These are phyloP conservation scores for Colletotrichum sp. DNA, from an alignment of 2,329 filamentous ascomycete species.

Conservation along the genomic window DNA sequence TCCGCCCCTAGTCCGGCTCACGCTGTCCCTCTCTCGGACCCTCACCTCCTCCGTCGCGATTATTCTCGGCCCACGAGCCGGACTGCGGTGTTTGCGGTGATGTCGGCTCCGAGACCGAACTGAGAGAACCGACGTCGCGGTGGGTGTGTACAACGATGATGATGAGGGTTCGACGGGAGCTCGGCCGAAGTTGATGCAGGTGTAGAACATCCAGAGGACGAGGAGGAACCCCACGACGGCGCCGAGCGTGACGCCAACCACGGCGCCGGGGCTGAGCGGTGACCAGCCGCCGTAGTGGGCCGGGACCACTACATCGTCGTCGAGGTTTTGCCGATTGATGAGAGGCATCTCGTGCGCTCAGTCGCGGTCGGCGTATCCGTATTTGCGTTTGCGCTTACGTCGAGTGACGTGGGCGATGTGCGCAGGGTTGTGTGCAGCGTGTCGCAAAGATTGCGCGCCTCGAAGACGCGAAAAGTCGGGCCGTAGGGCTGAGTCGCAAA, in stretches of 20 bases:
- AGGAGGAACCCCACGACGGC: constrained; percentile 56
- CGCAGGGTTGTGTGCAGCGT: background rate
- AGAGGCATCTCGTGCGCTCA: constrained; percentile 2
- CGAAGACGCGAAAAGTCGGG: background rate
- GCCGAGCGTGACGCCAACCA: constrained; percentile 51
- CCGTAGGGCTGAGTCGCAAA: background rate
- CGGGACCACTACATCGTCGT: constrained; percentile 35
- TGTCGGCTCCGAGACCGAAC: constrained; percentile 21
- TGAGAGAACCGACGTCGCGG: constrained; percentile 24
- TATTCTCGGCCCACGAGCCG: constrained; percentile 15
- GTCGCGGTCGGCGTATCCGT: background rate
- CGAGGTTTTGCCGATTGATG: constrained; percentile 11
- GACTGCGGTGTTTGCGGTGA: constrained; percentile 16
- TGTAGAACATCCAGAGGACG: constrained; percentile 56
- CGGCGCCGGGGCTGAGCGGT: constrained; percentile 43
- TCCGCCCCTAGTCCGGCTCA: constrained; percentile 4
- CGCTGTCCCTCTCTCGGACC: constrained; percentile 23
- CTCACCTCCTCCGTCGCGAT: constrained; percentile 34
- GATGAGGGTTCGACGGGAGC: constrained; percentile 25
- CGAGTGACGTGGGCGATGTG: background rate
- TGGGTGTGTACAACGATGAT: constrained; percentile 23
- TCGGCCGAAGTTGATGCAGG: constrained; percentile 49
- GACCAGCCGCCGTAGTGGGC: constrained; percentile 36
- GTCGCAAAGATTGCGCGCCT: background rate
- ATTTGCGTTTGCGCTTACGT: background rate